A percentile compares a stretch with the other conserved stretches of the same genome.
Evolutionary conservation across 75 land plant species (phyloP).

Genomic region (Pinus albicaulis): DNA sequence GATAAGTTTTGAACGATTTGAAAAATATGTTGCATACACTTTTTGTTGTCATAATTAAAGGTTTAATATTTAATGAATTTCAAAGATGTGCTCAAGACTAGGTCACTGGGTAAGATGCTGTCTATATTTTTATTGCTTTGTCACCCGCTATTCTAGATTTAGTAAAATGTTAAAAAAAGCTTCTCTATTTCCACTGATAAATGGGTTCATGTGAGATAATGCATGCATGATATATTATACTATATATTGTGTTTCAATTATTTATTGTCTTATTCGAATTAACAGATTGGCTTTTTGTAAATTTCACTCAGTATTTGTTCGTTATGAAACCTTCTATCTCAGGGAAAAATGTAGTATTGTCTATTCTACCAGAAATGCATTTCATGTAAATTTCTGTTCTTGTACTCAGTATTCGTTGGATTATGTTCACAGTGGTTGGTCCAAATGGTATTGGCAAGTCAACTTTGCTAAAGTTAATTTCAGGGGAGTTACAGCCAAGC

Average conservation of each 20-base stretch:
- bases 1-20: neutral
- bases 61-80: neutral
- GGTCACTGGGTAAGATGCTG: neutral
- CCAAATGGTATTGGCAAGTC: constrained; percentile 99
- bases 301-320: too few species aligned
- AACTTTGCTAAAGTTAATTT: constrained; percentile 88
- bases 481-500: constrained; percentile 96
- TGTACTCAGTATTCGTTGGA: neutral
- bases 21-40: too few species aligned
- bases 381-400: neutral
- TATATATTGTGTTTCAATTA: neutral
- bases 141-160: neutral
- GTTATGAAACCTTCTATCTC: too few species aligned
- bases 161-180: neutral
- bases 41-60: too few species aligned
- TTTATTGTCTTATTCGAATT: neutral
- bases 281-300: neutral
- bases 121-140: neutral
- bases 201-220: neutral
- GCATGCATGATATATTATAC: neutral
- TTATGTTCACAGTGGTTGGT: constrained; percentile 85
- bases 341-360: too few species aligned
- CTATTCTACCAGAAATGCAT: neutral
- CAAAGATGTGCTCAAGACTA: too few species aligned
- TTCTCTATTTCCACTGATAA: neutral